phyloP scores from a whole-genome alignment of 768 basidiomycete species.

The Cystoderma amianthinum region DNA sequence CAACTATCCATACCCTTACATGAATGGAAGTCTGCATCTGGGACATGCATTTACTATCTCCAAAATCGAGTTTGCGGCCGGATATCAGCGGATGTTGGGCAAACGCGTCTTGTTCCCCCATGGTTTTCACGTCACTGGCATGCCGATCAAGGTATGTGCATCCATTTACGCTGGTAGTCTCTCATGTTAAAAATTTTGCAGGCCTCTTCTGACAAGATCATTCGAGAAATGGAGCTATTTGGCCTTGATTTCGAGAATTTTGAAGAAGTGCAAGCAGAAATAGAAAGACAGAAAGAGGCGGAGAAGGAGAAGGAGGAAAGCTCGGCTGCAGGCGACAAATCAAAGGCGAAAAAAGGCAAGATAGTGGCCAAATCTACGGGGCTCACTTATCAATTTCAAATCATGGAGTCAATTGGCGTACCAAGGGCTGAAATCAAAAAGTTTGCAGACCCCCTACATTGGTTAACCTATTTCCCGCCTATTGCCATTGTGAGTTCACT shows the following conservation, averaged over 20 bases:
- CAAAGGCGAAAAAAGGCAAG: slow-evolving; percentile 95
- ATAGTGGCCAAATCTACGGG: slow-evolving; percentile 90
- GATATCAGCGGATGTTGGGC: slow-evolving; percentile 92
- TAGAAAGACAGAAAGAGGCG: slow-evolving; percentile 38
- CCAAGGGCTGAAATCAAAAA: slow-evolving; percentile 88
- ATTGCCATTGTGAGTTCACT: slow-evolving; percentile 72
- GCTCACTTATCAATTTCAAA: slow-evolving; percentile 96
- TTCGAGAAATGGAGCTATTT: slow-evolving; percentile 95
- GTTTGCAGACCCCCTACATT: slow-evolving; percentile 92
- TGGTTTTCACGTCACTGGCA: slow-evolving; percentile 95
- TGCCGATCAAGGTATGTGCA: slow-evolving; percentile 89
- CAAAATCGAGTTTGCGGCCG: slow-evolving; percentile 95
- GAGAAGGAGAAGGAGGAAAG: slow-evolving; percentile 33
- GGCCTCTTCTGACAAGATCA: slow-evolving; percentile 97
- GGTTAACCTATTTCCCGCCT: slow-evolving; percentile 93
- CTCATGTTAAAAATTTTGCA: slow-evolving; percentile 18
- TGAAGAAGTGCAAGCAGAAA: slow-evolving; percentile 35
- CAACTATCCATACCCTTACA: slow-evolving; percentile 94
- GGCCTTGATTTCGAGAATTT: slow-evolving; percentile 82
- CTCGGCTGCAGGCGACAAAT: slow-evolving; percentile 38
- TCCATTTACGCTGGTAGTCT: neutral
- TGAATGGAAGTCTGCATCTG: slow-evolving; percentile 96
- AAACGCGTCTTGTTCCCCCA: slow-evolving; percentile 96
- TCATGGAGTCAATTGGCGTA: slow-evolving; percentile 91
- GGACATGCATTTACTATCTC: slow-evolving; percentile 98